phyloP scores from a whole-genome alignment of 129 eudicot genomes.

The Pseudognaphalium luteoalbum region DNA sequence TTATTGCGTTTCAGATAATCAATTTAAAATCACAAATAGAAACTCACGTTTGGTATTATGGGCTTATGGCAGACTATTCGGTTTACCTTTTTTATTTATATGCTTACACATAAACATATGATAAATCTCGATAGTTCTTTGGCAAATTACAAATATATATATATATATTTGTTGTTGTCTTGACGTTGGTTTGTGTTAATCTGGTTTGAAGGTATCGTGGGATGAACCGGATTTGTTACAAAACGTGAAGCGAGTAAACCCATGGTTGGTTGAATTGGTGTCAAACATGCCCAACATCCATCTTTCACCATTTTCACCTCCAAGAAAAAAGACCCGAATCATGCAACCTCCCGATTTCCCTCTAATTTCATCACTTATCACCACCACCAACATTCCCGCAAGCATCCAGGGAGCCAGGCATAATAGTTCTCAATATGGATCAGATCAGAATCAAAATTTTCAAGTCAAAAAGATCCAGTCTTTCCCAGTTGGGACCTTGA shows the following conservation, averaged over 20 bases:
- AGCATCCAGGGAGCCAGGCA: slow-evolving; percentile 99
- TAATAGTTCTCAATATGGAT: slow-evolving; percentile 47
- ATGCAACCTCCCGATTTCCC: slow-evolving; percentile 60
- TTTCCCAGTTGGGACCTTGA: slow-evolving; percentile 37
- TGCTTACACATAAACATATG: not conserved
- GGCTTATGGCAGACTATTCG: not conserved
- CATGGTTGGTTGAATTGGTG: slow-evolving; percentile 88
- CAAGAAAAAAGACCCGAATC: slow-evolving; percentile 67
- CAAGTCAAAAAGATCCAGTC: slow-evolving; percentile 43
- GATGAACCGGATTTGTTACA: slow-evolving; percentile 92
- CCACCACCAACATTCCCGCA: slow-evolving; percentile 45
- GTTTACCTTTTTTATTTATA: not conserved
- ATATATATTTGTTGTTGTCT: not conserved
- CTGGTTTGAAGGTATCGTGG: slow-evolving; percentile 70
- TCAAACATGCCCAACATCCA: slow-evolving; percentile 62
- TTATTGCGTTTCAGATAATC: not conserved
- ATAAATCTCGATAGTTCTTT: slow-evolving; percentile 5
- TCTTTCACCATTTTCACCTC: slow-evolving; percentile 70
- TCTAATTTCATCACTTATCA: slow-evolving; percentile 40
- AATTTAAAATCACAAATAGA: not conserved
- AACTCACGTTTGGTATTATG: not conserved
- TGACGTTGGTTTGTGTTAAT: slow-evolving; percentile 10
- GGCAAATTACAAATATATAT: not conserved
- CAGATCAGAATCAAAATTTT: slow-evolving; percentile 32
- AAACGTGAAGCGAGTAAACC: slow-evolving; percentile 80